Evolutionary conservation across 371 early-diverging fungal genomes (phyloP).

Genomic region (Apophysomyces trapeziformis): DNA sequence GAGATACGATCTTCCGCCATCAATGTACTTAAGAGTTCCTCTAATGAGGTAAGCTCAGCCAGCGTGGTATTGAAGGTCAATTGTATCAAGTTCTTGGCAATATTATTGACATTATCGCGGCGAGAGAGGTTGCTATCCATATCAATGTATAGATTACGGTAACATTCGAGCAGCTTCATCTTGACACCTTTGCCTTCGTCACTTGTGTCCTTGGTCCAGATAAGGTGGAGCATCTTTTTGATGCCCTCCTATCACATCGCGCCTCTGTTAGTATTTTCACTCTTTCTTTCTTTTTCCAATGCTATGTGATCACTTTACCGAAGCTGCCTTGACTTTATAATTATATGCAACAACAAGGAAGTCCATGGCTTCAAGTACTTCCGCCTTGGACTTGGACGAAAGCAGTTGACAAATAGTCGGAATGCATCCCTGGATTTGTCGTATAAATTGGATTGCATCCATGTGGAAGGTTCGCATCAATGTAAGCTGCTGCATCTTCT

Average conservation of each 20-base stretch:
- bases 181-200: conserved; percentile 86
- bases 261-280: too few relatives aligned
- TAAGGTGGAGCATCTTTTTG: conserved; percentile 91
- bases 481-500: conserved; percentile 64
- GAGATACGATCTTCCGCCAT: conserved; percentile 67
- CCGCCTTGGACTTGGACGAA: conserved; percentile 86
- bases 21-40: conserved; percentile 82
- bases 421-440: conserved; percentile 74
- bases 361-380: conserved; percentile 94
- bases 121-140: conserved; percentile 57
- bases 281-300: neutral
- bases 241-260: conserved; percentile 71
- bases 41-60: conserved; percentile 93
- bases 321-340: conserved; percentile 82
- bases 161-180: conserved; percentile 79
- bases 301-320: conserved; percentile 43
- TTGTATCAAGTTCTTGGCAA: conserved; percentile 75
- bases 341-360: conserved; percentile 86
- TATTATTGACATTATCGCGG: conserved; percentile 66
- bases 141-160: conserved; percentile 79
- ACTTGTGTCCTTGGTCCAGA: conserved; percentile 90
- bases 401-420: conserved; percentile 83
- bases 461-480: conserved; percentile 79
- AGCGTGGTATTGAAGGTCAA: conserved; percentile 85
- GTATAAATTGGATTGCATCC: conserved; percentile 85